Evolutionary conservation across 805 yeast species (phyloP).

Genomic region (Sugiyamaella boreocaroliniensis): DNA sequence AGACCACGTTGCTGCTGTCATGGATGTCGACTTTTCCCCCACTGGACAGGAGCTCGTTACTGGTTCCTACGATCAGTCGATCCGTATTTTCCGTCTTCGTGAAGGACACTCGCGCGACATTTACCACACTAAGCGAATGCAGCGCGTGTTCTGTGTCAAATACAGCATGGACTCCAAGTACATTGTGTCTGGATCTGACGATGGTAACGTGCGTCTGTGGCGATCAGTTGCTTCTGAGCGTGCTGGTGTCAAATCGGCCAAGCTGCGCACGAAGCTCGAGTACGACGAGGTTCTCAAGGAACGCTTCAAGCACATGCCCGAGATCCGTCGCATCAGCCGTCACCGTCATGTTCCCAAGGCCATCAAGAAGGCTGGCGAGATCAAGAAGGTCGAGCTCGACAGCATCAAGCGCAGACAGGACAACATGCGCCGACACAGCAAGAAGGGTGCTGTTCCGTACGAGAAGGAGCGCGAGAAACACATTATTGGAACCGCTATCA

Average conservation of each 20-base stretch:
- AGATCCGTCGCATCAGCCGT: slow-evolving; percentile 77
- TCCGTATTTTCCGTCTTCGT: slow-evolving; percentile 65
- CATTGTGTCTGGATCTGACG: slow-evolving; percentile 88
- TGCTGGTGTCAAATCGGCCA: slow-evolving; percentile 69
- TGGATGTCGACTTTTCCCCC: slow-evolving; percentile 92
- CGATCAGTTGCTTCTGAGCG: slow-evolving; percentile 81
- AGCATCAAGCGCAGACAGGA: slow-evolving; percentile 75
- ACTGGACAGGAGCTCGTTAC: slow-evolving; percentile 95
- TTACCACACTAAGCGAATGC: slow-evolving; percentile 97
- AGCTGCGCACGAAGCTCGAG: slow-evolving; percentile 76
- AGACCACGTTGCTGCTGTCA: slow-evolving; percentile 93
- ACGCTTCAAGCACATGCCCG: slow-evolving; percentile 94
- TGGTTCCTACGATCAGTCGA: slow-evolving; percentile 90
- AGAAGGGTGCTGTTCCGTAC: slow-evolving; percentile 37
- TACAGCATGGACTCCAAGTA: slow-evolving; percentile 87
- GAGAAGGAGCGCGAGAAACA: slow-evolving; percentile 77
- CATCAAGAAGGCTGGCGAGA: slow-evolving; percentile 83
- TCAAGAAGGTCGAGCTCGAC: slow-evolving; percentile 66
- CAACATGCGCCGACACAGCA: slow-evolving; percentile 74
- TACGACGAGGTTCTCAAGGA: slow-evolving; percentile 89
- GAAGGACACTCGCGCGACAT: slow-evolving; percentile 93
- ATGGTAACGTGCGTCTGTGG: slow-evolving; percentile 93
- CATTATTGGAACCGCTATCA: slow-evolving; percentile 66
- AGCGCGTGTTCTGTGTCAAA: slow-evolving; percentile 76
- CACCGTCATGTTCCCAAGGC: slow-evolving; percentile 89